Evolutionary conservation across 192 early-diverging fungal species (phyloP).

Genomic region (Jimgerdemannia lactiflua): DNA sequence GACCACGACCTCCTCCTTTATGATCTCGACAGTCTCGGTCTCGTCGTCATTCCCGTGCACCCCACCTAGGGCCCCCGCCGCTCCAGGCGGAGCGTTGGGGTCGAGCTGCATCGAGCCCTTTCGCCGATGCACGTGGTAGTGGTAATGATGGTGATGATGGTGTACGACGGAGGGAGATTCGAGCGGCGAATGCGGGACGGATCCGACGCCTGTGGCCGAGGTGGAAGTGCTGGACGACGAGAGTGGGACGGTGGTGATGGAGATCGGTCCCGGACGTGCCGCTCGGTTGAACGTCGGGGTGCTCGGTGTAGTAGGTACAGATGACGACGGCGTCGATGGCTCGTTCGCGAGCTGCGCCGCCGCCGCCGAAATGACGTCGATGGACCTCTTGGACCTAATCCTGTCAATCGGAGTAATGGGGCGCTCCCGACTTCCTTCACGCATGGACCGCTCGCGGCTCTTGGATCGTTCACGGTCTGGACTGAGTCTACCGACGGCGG

Average conservation of each 20-base stretch:
- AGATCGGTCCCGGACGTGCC: no score
- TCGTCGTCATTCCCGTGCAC: no score
- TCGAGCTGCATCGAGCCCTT: neutral
- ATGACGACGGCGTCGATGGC: slow-evolving; percentile 4
- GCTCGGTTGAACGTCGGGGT: no score
- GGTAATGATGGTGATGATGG: slow-evolving; percentile 26
- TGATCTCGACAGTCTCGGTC: no score
- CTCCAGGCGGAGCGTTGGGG: no score
- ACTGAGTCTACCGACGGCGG: slow-evolving; percentile 1
- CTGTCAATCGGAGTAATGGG: neutral
- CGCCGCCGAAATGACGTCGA: neutral
- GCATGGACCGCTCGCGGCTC: neutral
- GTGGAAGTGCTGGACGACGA: no score
- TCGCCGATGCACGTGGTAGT: slow-evolving; percentile 23
- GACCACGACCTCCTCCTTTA: no score
- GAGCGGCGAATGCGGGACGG: neutral
- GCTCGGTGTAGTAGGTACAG: neutral
- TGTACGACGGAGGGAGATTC: slow-evolving; percentile 11
- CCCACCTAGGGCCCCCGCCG: no score
- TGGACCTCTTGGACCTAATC: neutral
- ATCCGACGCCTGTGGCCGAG: no score
- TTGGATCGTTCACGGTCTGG: neutral
- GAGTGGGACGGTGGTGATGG: no score
- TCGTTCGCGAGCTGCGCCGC: slow-evolving; percentile 5
- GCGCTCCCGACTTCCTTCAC: neutral